Base-by-base conservation (phyloP, 1,284 basidiomycete genomes). In the Ganoderma lucidum region DNA sequence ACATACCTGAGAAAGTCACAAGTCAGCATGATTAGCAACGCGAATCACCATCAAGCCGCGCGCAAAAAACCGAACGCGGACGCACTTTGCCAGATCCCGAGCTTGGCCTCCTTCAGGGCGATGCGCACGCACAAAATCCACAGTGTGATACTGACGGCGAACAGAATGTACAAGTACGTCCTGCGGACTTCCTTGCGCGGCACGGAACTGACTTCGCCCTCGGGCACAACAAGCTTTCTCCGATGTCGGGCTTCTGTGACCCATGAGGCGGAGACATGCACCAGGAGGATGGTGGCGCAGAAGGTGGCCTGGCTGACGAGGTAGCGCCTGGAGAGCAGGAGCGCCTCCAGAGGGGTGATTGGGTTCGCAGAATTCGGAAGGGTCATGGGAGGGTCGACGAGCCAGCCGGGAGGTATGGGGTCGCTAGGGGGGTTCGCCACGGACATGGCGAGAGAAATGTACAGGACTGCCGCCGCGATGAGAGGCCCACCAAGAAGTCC, bases 401-500 rank as follows among this genome's bases (percentile, higher is more conserved):
- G 83, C 96, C 96, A 97, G 58, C 83, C 84, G 44, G 82, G 73
- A 6, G 91, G 90, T 3, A 90, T 81, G 15, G 81, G 78, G 48
- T 71, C 69, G 10, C 74, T 56, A 6, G 70, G 71, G 19, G 75
- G 73, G 28, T 70, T 62, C 19, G 64, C 69, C 6, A 73, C 53
- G 55, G 76, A 76, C 42, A 74, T 79, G 69, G 72, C 72, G 42
- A 89, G 79, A 35, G 90, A 81, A 70, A 86, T 80, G 80, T 87
- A 83, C 62, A 96, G 80, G 41, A 94, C 81, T 0, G 91, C 86
- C 15, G 87, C 85, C 3, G 94, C 87, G 62, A 96, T 88, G 55
- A 96, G 83, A 2, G 95, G 94, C 8, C 90, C 91, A 39, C 96
- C 85, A 19, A 96, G 85, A 8, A 96, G 82, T 1, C 92, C 95